Conservation (phyloP, 2,329 filamentous ascomycete species). For the Microcyclosporella mali region DNA sequence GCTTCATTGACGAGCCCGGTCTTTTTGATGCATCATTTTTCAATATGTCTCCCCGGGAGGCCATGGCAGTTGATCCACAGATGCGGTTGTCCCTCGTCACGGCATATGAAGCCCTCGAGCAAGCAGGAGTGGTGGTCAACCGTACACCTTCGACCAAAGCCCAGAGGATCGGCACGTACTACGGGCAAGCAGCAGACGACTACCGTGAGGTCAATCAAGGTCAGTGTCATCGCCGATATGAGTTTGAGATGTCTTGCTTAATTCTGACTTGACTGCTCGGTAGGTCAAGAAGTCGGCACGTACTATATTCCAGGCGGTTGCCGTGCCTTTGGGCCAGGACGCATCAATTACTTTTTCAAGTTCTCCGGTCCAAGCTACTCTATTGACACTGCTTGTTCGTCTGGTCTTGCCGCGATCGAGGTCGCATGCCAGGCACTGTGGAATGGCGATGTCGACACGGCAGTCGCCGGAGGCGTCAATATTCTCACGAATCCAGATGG, state of each 20-base stretch:
- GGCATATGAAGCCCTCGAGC: slow-evolving; percentile 1
- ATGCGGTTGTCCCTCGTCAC: not conserved
- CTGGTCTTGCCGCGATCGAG: slow-evolving; percentile 19
- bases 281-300: too few species aligned
- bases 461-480: slow-evolving; percentile 34
- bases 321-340: slow-evolving; percentile 21
- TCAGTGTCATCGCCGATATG: too few species aligned
- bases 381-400: slow-evolving; percentile 2
- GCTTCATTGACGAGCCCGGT: not conserved
- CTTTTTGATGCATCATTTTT: not conserved
- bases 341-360: slow-evolving; percentile 4
- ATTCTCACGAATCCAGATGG: slow-evolving; percentile 29
- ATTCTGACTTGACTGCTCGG: too few species aligned
- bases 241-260: too few species aligned
- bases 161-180: too few species aligned
- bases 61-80: not conserved
- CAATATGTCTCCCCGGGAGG: not conserved
- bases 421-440: slow-evolving; percentile 24
- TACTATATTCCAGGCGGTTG: slow-evolving; percentile 19
- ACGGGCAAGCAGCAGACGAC: too few species aligned
- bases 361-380: not conserved
- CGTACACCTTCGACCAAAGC: too few species aligned
- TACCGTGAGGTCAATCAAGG: too few species aligned
- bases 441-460: slow-evolving; percentile 24
- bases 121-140: not conserved